A percentile compares a stretch with the other conserved stretches of the same genome.
Conservation (phyloP, 2,329 filamentous ascomycete genomes). For the Trichoderma polysporum region DNA sequence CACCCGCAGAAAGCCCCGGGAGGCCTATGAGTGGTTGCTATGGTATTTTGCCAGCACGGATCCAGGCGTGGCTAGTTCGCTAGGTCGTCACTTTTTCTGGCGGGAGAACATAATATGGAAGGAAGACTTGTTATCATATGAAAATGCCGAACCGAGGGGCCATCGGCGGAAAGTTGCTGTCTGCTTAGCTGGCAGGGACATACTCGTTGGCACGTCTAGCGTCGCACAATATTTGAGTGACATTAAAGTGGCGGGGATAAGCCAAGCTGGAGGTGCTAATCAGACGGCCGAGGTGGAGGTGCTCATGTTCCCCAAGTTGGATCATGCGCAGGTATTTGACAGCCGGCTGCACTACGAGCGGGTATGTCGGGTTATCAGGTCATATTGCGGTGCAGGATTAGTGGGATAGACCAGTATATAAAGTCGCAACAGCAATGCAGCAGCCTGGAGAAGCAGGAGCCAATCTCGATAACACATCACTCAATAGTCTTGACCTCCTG, state of each 20-base stretch:
- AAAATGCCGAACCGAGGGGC: conserved; percentile 24
- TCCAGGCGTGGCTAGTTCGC: conserved; percentile 62
- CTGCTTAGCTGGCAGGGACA: conserved; percentile 57
- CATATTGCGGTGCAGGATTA: conserved; percentile 27
- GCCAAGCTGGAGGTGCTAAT: conserved; percentile 11
- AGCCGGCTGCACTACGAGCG: conserved; percentile 29
- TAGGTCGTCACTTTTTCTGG: conserved; percentile 71
- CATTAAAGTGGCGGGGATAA: background rate
- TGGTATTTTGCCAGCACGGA: conserved; percentile 71
- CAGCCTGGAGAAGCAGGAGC: background rate
- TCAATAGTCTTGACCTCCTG: conserved; percentile 35
- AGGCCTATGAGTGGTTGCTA: conserved; percentile 68
- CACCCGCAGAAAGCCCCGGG: conserved; percentile 50
- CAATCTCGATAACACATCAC: conserved; percentile 15
- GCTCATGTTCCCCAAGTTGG: conserved; percentile 58
- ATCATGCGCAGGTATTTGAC: conserved; percentile 65
- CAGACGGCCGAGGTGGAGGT: conserved; percentile 47
- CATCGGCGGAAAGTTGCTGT: conserved; percentile 51
- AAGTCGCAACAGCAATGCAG: background rate
- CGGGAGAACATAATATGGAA: conserved; percentile 69
- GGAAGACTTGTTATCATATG: conserved; percentile 52
- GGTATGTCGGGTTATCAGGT: conserved; percentile 33
- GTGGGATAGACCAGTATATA: conserved; percentile 6
- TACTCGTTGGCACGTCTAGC: conserved; percentile 62
- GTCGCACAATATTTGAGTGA: conserved; percentile 56